These are phyloP conservation scores for Scortechinia acanthostroma DNA, from an alignment of 2,329 filamentous ascomycete genomes.

Conservation along the genomic window DNA sequence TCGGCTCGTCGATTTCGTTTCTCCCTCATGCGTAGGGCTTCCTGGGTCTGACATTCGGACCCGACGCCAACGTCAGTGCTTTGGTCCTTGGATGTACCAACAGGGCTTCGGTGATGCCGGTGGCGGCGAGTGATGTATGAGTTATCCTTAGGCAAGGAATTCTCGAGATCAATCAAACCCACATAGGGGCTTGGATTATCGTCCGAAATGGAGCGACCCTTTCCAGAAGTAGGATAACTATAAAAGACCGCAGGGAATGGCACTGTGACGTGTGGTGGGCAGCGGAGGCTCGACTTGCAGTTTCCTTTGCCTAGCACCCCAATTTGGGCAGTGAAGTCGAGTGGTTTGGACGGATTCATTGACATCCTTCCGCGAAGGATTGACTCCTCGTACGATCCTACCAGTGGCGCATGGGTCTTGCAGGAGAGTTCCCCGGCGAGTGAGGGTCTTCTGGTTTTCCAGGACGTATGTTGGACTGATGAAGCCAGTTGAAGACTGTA, in stretches of 20 bases:
- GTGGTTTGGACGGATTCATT: conserved; percentile 82
- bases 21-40: conserved; percentile 33
- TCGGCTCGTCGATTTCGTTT: conserved; percentile 52
- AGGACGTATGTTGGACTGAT: conserved; percentile 39
- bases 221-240: conserved; percentile 69
- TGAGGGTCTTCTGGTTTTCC: conserved; percentile 60
- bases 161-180: conserved; percentile 83
- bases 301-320: conserved; percentile 84
- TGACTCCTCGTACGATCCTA: conserved; percentile 95
- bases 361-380: conserved; percentile 95
- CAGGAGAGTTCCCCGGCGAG: conserved; percentile 69
- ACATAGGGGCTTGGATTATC: conserved; percentile 95
- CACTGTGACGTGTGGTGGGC: conserved; percentile 82
- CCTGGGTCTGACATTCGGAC: conserved; percentile 6
- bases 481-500: conserved; percentile 30
- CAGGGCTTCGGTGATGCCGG: conserved; percentile 32
- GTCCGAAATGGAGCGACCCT: conserved; percentile 56
- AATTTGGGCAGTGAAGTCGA: conserved; percentile 91
- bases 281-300: conserved; percentile 77
- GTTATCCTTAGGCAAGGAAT: conserved; percentile 55
- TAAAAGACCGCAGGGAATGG: conserved; percentile 95
- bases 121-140: conserved; percentile 37
- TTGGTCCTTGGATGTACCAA: conserved; percentile 18
- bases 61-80: conserved; percentile 6
- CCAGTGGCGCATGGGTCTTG: conserved; percentile 86